Evolutionary conservation across 257 asterid species (phyloP).

Genomic region (Solanum stenotomum): DNA sequence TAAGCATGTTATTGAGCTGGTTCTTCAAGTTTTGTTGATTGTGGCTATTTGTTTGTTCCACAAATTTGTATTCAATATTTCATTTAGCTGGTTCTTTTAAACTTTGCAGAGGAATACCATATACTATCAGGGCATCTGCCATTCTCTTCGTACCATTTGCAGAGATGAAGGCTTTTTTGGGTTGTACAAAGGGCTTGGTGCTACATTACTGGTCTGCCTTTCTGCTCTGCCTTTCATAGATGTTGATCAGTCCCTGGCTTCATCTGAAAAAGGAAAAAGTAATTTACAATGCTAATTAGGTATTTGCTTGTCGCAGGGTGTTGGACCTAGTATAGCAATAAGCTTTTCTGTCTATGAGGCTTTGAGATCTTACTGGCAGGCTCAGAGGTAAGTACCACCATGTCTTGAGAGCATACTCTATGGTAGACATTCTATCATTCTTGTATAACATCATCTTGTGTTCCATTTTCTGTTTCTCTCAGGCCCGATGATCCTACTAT

Average conservation of each 20-base stretch:
- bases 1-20: not conserved
- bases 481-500: conserved; percentile 79
- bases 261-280: not conserved
- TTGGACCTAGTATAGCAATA: conserved; percentile 93
- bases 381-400: conserved; percentile 35
- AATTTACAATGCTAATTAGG: not conserved
- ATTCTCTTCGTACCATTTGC: conserved; percentile 71
- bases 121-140: conserved; percentile 80
- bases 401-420: not conserved
- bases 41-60: not conserved
- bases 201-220: conserved; percentile 69
- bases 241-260: not conserved
- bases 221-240: not conserved
- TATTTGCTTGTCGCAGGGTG: conserved; percentile 52
- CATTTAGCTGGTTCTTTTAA: conserved; percentile 2
- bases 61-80: not conserved
- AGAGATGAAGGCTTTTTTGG: conserved; percentile 88
- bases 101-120: conserved; percentile 55
- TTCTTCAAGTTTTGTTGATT: not conserved
- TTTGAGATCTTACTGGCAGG: conserved; percentile 54
- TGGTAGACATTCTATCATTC: not conserved
- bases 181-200: conserved; percentile 89
- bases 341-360: conserved; percentile 85
- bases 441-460: not conserved
- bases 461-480: not conserved